A percentile compares a stretch with the other conserved stretches of the same genome.
These are phyloP conservation scores for Blastomyces gilchristii DNA, from an alignment of 2,329 filamentous ascomycete species.

Conservation along the genomic window DNA sequence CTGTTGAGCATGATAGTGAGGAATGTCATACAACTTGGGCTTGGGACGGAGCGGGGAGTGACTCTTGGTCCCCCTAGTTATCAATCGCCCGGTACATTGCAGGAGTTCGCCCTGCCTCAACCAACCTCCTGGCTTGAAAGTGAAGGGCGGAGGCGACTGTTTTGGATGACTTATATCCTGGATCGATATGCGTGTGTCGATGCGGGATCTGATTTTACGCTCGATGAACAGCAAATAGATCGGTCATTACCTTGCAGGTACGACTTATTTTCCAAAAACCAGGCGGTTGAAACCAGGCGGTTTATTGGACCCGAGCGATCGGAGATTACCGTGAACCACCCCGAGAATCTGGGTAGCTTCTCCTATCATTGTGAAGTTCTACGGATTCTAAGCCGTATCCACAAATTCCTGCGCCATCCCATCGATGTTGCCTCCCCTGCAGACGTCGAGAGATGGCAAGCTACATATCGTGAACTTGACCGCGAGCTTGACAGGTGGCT, in stretches of 20 bases:
- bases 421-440: constrained; percentile 32
- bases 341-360: constrained; percentile 39
- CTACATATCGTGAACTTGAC: constrained; percentile 34
- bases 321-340: constrained; percentile 25
- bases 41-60: constrained; percentile 34
- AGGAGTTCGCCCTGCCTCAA: constrained; percentile 27
- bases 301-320: constrained; percentile 20
- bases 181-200: constrained; percentile 39
- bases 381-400: constrained; percentile 35
- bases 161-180: constrained; percentile 40
- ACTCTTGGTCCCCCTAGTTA: constrained; percentile 28
- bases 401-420: constrained; percentile 35
- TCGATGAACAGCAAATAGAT: constrained; percentile 34
- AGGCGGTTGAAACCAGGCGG: constrained; percentile 36
- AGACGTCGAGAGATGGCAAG: constrained; percentile 35
- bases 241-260: constrained; percentile 37
- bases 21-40: constrained; percentile 32
- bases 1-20: constrained; percentile 33
- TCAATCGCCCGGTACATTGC: constrained; percentile 28
- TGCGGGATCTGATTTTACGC: constrained; percentile 36
- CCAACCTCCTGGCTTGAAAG: constrained; percentile 40
- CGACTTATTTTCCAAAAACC: constrained; percentile 37
- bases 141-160: constrained; percentile 34
- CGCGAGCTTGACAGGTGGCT: constrained; percentile 35
- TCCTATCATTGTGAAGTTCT: constrained; percentile 40